phyloP scores from a whole-genome alignment of 352 stramenopile species.

The Thalassiosira allenii region DNA sequence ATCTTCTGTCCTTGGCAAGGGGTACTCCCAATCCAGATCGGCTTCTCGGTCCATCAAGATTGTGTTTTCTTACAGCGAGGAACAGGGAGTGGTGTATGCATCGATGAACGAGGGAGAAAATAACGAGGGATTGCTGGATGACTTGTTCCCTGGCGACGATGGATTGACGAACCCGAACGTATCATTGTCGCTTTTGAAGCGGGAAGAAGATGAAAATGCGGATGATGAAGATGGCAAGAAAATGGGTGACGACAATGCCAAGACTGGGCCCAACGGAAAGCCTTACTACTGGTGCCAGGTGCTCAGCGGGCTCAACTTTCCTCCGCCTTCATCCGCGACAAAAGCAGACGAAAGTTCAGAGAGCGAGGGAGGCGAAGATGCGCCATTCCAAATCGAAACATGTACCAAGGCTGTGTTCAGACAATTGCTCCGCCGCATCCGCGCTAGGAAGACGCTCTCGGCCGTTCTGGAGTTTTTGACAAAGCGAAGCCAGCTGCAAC shows the following conservation, averaged over 20 bases:
- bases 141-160: slow-evolving; percentile 73
- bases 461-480: slow-evolving; percentile 56
- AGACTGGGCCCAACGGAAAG: slow-evolving; percentile 12
- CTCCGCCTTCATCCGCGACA: slow-evolving; percentile 30
- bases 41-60: slow-evolving; percentile 27
- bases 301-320: slow-evolving; percentile 59
- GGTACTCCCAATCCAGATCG: slow-evolving; percentile 6
- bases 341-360: not conserved
- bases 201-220: slow-evolving; percentile 20
- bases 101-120: slow-evolving; percentile 2
- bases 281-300: slow-evolving; percentile 81
- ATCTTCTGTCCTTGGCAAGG: slow-evolving; percentile 25
- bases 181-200: slow-evolving; percentile 35
- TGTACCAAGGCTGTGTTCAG: slow-evolving; percentile 64
- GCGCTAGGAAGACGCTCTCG: slow-evolving; percentile 50
- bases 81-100: slow-evolving; percentile 37
- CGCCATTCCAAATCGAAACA: slow-evolving; percentile 44
- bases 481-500: slow-evolving; percentile 37
- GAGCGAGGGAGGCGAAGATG: slow-evolving; percentile 4
- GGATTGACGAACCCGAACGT: slow-evolving; percentile 43
- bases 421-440: slow-evolving; percentile 59
- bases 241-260: not conserved
- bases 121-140: slow-evolving; percentile 41
- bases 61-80: slow-evolving; percentile 35
- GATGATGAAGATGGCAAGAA: slow-evolving; percentile 1